These are phyloP conservation scores for Adansonia digitata DNA, from an alignment of 345 rosid species.

Conservation along the genomic window DNA sequence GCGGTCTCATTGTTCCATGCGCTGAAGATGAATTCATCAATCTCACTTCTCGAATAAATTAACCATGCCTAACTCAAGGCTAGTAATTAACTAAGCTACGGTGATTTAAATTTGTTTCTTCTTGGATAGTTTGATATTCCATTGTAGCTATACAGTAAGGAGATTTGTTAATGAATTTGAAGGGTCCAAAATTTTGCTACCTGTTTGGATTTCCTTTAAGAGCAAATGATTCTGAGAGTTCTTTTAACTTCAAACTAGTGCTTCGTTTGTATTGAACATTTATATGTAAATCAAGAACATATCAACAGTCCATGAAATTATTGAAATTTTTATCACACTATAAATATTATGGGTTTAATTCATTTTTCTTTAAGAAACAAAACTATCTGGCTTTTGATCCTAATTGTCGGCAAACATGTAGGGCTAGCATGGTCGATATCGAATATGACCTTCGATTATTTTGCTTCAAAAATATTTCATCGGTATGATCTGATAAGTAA, in stretches of 20 bases:
- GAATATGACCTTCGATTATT: background rate
- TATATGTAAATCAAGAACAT: background rate
- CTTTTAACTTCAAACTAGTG: background rate
- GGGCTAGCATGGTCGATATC: background rate
- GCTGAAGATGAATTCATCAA: slow-evolving; percentile 39
- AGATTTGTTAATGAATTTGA: background rate
- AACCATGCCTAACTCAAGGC: background rate
- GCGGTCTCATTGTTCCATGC: slow-evolving; percentile 55
- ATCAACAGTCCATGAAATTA: background rate
- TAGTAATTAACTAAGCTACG: background rate
- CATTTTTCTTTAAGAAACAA: too few relatives aligned
- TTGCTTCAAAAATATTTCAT: background rate
- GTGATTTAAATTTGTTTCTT: background rate
- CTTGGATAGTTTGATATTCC: background rate
- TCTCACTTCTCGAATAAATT: slow-evolving; percentile 15
- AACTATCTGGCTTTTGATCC: background rate
- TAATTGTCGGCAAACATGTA: background rate
- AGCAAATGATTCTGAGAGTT: too few relatives aligned
- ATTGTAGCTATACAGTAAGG: background rate
- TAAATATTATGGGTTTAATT: background rate
- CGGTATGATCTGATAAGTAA: background rate
- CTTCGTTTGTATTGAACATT: background rate
- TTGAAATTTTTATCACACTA: background rate
- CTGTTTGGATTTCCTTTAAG: background rate
- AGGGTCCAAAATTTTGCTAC: slow-evolving; percentile 2